phyloP scores from a whole-genome alignment of 2,329 filamentous ascomycete genomes.

The Calonectria pseudoreteaudii region DNA sequence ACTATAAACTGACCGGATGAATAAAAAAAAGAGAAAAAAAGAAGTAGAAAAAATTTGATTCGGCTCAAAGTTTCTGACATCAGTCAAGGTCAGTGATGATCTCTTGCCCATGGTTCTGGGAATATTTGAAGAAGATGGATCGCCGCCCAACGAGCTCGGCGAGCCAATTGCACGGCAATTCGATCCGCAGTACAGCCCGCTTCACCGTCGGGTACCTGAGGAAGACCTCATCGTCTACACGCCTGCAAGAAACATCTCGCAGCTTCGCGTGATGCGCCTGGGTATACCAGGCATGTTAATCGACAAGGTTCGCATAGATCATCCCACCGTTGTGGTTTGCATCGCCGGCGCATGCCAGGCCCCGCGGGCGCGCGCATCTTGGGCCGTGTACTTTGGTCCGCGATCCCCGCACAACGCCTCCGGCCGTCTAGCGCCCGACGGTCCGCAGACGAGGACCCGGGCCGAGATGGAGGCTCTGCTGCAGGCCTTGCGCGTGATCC shows the following conservation, averaged over 20 bases:
- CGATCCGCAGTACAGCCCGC: not conserved
- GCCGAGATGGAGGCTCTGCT: slow-evolving; percentile 39
- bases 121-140: not conserved
- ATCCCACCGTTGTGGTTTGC: not conserved
- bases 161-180: not conserved
- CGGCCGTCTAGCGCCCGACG: slow-evolving; percentile 70
- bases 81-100: not conserved
- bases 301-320: not conserved
- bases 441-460: slow-evolving; percentile 78
- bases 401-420: slow-evolving; percentile 35
- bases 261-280: not conserved
- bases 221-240: not conserved
- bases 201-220: not conserved
- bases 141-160: not conserved
- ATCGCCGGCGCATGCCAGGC: slow-evolving; percentile 41
- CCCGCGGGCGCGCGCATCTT: slow-evolving; percentile 32
- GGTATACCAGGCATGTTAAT: not conserved
- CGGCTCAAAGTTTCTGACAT: not conserved
- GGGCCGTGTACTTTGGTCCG: slow-evolving; percentile 42
- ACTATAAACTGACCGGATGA: not conserved
- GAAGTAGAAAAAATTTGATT: not conserved
- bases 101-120: not conserved
- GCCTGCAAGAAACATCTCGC: not conserved
- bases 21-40: no score
- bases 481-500: not conserved